Evolutionary conservation across 495 filamentous ascomycete genomes (phyloP), one percentile per base, ranked within the genome.

Genomic region (Choiromyces venosus): DNA sequence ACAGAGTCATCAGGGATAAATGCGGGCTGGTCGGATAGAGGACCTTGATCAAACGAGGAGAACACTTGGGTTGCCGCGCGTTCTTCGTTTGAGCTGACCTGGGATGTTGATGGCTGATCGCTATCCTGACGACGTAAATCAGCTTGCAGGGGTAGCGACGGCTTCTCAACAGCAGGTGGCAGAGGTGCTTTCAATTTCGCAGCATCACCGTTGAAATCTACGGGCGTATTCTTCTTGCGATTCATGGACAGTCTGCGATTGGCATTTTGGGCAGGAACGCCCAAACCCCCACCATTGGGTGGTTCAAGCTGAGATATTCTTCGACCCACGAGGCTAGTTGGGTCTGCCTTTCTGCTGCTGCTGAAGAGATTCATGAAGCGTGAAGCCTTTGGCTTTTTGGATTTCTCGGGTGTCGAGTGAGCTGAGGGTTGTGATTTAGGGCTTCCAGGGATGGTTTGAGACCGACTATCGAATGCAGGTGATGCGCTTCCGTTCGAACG

Each of bases 21-120:
- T 3, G 93, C 92, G 36, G 95, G 95, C 79, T 93, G 89, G 46
- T 99, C 94, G 36, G 87, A 79, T 46, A 98, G 84, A 5, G 95
- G 95, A 18, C 95, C 95, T 83, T 97, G 94, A 80, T 94, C 90
- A 80, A 98, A 98, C 69, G 88, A 88, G 35, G 90, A 88, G 83
- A 96, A 96, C 66, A 90, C 90, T 9, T 89, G 87, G 38, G 88
- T 87, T 21, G 91, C 88, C 64, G 89, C 86, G 16, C 84, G 84
- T 52, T 88, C 87, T 78, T 94, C 92, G 37, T 86, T 85, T 6
- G 90, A 81, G 69, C 84, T 83, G 65, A 89, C 36, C 36, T 37
- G 19, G 35, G 36, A 37, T 67, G 66, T n/a, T 37, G 38, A 67
- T 37, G 52, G 25, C n/a, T 61, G 52, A 29, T 29, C 52, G 29